phyloP scores from a whole-genome alignment of 306 rosid species.

The Sicyos baderoa region DNA sequence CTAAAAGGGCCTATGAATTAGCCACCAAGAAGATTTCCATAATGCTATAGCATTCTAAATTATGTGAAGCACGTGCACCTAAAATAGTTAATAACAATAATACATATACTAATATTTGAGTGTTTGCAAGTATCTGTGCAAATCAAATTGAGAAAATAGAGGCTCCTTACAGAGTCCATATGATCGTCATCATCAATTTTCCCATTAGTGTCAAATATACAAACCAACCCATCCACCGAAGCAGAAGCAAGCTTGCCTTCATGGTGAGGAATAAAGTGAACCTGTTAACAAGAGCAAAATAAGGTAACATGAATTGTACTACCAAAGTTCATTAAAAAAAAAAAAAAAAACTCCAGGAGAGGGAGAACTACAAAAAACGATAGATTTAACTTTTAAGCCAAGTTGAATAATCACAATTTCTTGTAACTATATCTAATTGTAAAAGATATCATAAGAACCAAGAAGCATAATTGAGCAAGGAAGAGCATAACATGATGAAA shows the following conservation, averaged over 20 bases:
- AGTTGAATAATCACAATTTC: neutral
- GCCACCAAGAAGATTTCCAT: conserved; percentile 3
- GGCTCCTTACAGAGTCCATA: conserved; percentile 65
- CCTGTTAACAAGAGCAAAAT: conserved; percentile 39
- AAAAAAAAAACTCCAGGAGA: neutral
- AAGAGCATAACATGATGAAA: neutral
- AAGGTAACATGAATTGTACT: neutral
- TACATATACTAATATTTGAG: no score
- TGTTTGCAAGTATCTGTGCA: neutral
- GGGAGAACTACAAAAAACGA: neutral
- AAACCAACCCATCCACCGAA: conserved; percentile 85
- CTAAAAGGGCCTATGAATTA: neutral
- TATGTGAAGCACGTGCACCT: neutral
- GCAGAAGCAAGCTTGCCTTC: conserved; percentile 79
- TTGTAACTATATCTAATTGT: neutral
- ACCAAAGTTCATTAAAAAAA: no score
- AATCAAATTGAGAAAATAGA: neutral
- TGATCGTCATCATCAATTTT: conserved; percentile 77
- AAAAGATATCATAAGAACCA: neutral
- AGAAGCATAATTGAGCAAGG: neutral
- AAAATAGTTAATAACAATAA: no score
- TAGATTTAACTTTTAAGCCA: neutral
- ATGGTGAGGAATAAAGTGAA: conserved; percentile 71
- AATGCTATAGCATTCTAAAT: neutral
- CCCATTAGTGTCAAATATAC: conserved; percentile 71